Evolutionary conservation across 495 filamentous ascomycete species (phyloP).

Genomic region (Neurospora sp.): DNA sequence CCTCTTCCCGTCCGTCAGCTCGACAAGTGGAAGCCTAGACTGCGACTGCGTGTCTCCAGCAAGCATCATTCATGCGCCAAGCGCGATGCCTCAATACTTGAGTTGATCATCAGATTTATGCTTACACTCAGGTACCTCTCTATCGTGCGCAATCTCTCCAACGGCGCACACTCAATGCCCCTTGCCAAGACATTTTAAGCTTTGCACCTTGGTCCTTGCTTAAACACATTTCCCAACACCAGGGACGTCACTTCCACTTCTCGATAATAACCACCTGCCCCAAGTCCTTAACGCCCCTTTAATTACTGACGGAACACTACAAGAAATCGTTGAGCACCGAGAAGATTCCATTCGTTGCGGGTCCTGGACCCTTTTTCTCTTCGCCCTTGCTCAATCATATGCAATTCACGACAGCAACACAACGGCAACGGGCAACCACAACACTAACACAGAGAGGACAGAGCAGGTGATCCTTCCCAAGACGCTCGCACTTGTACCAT

Average conservation of each 20-base stretch:
- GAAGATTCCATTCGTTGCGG: neutral
- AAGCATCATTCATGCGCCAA: neutral
- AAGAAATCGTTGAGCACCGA: neutral
- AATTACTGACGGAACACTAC: neutral
- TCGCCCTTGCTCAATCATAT: neutral
- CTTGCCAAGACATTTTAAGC: neutral
- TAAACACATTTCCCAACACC: neutral
- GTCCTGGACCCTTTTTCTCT: neutral
- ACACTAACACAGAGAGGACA: neutral
- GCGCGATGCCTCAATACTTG: neutral
- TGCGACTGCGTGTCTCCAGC: neutral
- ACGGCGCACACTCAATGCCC: neutral
- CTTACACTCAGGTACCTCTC: neutral
- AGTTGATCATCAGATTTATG: neutral
- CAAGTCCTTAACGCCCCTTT: neutral
- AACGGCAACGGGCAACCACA: neutral
- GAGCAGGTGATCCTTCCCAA: neutral
- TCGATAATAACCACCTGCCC: neutral
- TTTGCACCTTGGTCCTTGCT: neutral
- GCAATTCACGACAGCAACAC: neutral
- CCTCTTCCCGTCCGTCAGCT: neutral
- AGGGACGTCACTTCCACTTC: neutral
- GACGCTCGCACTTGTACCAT: neutral
- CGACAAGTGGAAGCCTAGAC: neutral
- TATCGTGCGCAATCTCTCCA: neutral